Percentiles rank a stretch among this genome's conserved stretches.
phyloP scores from a whole-genome alignment of 106 monocot species.

The Amphibolis antarctica region DNA sequence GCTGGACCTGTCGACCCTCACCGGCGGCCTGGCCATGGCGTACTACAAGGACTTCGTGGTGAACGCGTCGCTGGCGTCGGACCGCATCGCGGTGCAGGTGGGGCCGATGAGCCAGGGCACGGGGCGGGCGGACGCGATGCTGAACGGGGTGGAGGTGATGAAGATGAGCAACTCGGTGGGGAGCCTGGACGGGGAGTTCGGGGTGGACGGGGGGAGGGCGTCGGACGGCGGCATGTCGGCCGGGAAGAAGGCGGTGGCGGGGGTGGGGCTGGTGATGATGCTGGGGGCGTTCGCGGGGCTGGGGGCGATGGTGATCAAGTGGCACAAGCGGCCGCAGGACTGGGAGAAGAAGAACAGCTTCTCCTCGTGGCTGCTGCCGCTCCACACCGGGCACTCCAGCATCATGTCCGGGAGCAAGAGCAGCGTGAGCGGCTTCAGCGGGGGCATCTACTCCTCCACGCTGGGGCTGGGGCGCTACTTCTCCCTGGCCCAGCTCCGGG shows the following conservation, averaged over 20 bases:
- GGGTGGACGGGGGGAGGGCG: constrained; percentile 16
- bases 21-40: constrained; percentile 7
- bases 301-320: constrained; percentile 30
- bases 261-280: constrained; percentile 29
- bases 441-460: constrained; percentile 18
- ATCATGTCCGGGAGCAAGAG: constrained; percentile 19
- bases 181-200: constrained; percentile 40
- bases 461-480: constrained; percentile 28
- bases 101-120: constrained; percentile 22
- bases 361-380: constrained; percentile 33
- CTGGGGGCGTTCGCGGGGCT: constrained; percentile 37
- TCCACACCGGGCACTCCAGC: constrained; percentile 19
- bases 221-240: constrained; percentile 1
- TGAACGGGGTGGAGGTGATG: constrained; percentile 30
- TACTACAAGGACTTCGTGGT: constrained; percentile 32
- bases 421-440: constrained; percentile 10
- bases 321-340: constrained; percentile 36
- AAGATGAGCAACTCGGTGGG: constrained; percentile 43
- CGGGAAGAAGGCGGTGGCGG: constrained; percentile 10
- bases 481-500: constrained; percentile 27
- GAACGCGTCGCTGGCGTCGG: constrained; percentile 16
- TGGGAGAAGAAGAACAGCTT: constrained; percentile 40
- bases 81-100: constrained; percentile 18
- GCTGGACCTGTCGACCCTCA: constrained; percentile 24
- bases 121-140: constrained; percentile 19